These are phyloP conservation scores for Pseudogymnoascus sp. DNA, from an alignment of 2,329 filamentous ascomycete species.

Conservation along the genomic window DNA sequence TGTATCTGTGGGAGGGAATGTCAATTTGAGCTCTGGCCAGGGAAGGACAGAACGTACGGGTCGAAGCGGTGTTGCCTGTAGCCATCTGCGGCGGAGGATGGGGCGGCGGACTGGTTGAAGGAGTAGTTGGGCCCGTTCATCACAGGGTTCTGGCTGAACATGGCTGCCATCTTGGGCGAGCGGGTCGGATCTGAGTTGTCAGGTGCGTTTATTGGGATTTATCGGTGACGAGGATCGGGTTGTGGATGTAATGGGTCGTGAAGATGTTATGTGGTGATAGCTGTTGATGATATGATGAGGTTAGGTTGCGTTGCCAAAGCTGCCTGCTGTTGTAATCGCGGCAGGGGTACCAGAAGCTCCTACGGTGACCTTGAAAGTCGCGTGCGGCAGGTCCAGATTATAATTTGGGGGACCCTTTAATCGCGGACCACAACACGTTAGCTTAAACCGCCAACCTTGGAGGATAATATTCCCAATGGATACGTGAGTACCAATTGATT, in stretches of 20 bases:
- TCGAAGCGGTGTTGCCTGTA: conserved; percentile 77
- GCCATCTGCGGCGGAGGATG: conserved; percentile 41
- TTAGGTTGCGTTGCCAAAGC: conserved; percentile 7
- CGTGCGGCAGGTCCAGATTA: background rate
- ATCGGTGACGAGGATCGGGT: conserved; percentile 9
- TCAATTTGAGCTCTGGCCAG: conserved; percentile 10
- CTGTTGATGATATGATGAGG: conserved; percentile 9
- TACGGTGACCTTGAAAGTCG: conserved; percentile 6
- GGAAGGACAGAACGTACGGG: conserved; percentile 50
- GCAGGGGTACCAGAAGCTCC: conserved; percentile 1
- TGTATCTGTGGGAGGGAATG: conserved; percentile 57
- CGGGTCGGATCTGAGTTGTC: background rate
- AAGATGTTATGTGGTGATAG: background rate
- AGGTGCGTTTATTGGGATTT: background rate
- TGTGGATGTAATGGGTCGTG: conserved; percentile 2
- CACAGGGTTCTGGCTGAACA: conserved; percentile 62
- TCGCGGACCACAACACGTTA: conserved; percentile 1
- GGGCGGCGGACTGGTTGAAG: conserved; percentile 52
- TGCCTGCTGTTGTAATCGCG: conserved; percentile 3
- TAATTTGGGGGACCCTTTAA: conserved; percentile 5
- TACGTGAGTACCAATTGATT: conserved; percentile 31
- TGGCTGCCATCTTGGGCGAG: conserved; percentile 45
- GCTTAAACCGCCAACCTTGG: conserved; percentile 7
- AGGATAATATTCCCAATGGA: conserved; percentile 7
- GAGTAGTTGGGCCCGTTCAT: conserved; percentile 64